Conservation (phyloP, 345 rosid genomes). For the Sonneratia alba region DNA sequence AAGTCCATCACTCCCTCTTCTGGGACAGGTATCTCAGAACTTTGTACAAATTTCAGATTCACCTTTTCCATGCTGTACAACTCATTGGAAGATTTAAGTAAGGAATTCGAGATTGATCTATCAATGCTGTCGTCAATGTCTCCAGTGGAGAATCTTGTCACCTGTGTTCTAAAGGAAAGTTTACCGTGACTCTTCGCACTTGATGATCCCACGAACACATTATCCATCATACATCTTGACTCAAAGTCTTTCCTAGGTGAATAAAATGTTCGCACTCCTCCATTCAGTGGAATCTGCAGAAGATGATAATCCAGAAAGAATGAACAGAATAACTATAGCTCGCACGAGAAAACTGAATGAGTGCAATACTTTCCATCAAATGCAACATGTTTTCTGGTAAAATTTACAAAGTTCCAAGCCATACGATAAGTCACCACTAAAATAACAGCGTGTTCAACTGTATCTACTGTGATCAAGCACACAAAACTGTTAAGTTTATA, state of each 20-base stretch:
- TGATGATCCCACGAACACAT: conserved; percentile 23
- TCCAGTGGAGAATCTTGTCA: conserved; percentile 34
- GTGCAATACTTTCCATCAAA: neutral
- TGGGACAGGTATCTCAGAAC: conserved; percentile 22
- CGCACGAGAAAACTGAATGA: conserved; percentile 5
- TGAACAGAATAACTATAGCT: neutral
- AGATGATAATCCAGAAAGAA: neutral
- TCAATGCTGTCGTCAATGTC: conserved; percentile 26
- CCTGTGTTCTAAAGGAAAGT: conserved; percentile 32
- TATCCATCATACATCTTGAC: conserved; percentile 35
- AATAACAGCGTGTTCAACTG: neutral
- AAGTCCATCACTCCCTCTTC: conserved; percentile 29
- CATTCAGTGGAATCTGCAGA: conserved; percentile 45
- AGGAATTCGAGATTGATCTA: conserved; percentile 28
- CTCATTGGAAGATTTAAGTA: conserved; percentile 18
- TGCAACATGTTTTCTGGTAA: neutral
- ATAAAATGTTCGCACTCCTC: conserved; percentile 33
- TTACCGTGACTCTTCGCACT: conserved; percentile 29
- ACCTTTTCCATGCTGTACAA: conserved; percentile 12
- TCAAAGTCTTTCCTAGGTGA: conserved; percentile 35
- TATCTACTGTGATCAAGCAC: neutral
- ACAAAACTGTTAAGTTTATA: neutral
- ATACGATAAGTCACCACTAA: neutral
- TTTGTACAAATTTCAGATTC: conserved; percentile 38
- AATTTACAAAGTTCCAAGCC: neutral